Conservation (phyloP, 148 eudicot species). For the Fallopia convolvulus region DNA sequence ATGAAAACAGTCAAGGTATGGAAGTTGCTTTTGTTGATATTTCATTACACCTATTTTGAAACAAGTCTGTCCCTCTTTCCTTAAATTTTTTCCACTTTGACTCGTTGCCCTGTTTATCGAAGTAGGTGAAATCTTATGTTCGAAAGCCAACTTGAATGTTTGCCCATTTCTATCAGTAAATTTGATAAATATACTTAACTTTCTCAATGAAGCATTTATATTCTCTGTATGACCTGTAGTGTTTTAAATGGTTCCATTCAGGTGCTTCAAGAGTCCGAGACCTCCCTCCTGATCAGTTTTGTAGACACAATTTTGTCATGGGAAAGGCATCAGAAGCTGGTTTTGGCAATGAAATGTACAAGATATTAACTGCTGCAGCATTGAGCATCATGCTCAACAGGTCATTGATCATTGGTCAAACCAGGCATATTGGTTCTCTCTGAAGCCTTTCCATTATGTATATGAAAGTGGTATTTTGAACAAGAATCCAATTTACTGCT, state of each 20-base stretch:
- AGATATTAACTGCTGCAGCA: constrained; percentile 75
- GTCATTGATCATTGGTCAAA: constrained; percentile 84
- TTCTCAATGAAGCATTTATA: neutral
- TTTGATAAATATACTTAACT: neutral
- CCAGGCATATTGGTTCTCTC: constrained; percentile 96
- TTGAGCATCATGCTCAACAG: constrained; percentile 90
- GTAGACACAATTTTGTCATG: constrained; percentile 71
- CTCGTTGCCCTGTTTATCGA: neutral
- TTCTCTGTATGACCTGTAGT: neutral
- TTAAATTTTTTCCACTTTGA: neutral
- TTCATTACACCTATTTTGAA: neutral
- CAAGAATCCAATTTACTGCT: neutral
- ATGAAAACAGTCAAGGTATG: neutral
- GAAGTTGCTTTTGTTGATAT: neutral
- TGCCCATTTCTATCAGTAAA: neutral
- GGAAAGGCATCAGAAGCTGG: constrained; percentile 95
- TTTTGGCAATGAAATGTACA: constrained; percentile 93
- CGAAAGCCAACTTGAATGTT: neutral
- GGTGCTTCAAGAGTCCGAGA: constrained; percentile 60
- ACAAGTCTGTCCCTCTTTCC: neutral
- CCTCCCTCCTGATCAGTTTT: constrained; percentile 63
- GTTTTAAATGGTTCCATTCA: constrained; percentile 12
- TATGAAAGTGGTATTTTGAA: constrained; percentile 17
- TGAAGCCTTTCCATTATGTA: constrained; percentile 48
- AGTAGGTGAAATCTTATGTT: neutral